Evolutionary conservation across 345 rosid species (phyloP).

Genomic region (Euphorbia tirucalli): DNA sequence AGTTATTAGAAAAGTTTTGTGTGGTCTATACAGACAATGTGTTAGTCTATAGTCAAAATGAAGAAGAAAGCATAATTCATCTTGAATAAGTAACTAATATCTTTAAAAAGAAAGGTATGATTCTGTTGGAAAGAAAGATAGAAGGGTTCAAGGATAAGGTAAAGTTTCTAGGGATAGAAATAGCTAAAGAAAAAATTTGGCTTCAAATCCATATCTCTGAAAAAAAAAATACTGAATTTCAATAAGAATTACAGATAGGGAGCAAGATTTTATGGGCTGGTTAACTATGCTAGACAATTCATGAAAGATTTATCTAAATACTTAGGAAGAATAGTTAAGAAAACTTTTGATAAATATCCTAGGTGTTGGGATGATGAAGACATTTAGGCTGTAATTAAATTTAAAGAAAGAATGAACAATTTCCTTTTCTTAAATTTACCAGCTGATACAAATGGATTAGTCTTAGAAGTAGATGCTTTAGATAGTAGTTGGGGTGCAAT

Average conservation of each 20-base stretch:
- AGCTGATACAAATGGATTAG: neutral
- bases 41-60: neutral
- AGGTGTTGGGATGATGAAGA: neutral
- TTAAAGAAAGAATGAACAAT: neutral
- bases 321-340: neutral
- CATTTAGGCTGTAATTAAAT: neutral
- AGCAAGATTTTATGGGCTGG: neutral
- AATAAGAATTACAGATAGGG: no score
- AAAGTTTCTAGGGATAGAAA: neutral
- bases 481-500: neutral
- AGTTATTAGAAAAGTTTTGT: neutral
- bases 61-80: neutral
- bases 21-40: no score
- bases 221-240: no score
- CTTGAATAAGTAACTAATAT: neutral
- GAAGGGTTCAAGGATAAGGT: neutral
- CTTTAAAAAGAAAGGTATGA: neutral
- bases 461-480: no score
- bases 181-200: no score
- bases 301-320: neutral
- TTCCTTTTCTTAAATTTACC: neutral
- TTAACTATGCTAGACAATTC: neutral
- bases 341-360: neutral
- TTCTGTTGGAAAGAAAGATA: neutral
- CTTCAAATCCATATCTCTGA: neutral